phyloP scores from a whole-genome alignment of 352 stramenopile genomes.

The Phytophthora tentaculata region DNA sequence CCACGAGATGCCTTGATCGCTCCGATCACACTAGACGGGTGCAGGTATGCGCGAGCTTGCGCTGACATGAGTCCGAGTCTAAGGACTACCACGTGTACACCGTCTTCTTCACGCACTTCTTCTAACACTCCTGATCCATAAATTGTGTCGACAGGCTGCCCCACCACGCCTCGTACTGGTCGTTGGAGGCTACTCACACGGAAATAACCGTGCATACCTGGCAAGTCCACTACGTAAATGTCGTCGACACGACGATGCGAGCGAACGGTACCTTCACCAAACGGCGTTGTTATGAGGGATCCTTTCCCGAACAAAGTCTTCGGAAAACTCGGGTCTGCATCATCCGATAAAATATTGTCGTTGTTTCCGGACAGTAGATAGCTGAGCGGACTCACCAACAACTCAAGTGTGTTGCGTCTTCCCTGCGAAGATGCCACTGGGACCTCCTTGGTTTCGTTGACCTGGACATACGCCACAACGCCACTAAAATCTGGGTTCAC shows the following conservation, averaged over 20 bases:
- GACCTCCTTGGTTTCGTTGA: conserved; percentile 43
- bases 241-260: conserved; percentile 50
- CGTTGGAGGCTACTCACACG: conserved; percentile 37
- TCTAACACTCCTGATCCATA: conserved; percentile 73
- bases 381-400: conserved; percentile 74
- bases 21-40: conserved; percentile 59
- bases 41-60: conserved; percentile 68
- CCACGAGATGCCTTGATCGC: conserved; percentile 72
- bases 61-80: conserved; percentile 56
- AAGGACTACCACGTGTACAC: conserved; percentile 74
- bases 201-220: conserved; percentile 60
- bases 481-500: conserved; percentile 53
- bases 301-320: conserved; percentile 50
- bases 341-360: background rate
- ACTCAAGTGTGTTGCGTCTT: conserved; percentile 72
- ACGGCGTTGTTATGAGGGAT: conserved; percentile 63
- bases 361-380: conserved; percentile 49
- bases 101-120: conserved; percentile 63
- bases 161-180: conserved; percentile 59
- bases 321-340: conserved; percentile 21
- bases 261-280: conserved; percentile 69
- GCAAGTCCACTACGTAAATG: conserved; percentile 65
- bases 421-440: conserved; percentile 20
- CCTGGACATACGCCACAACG: conserved; percentile 63
- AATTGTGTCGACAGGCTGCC: conserved; percentile 67